phyloP scores from a whole-genome alignment of 2,329 filamentous ascomycete genomes.

The Neonectria punicea region DNA sequence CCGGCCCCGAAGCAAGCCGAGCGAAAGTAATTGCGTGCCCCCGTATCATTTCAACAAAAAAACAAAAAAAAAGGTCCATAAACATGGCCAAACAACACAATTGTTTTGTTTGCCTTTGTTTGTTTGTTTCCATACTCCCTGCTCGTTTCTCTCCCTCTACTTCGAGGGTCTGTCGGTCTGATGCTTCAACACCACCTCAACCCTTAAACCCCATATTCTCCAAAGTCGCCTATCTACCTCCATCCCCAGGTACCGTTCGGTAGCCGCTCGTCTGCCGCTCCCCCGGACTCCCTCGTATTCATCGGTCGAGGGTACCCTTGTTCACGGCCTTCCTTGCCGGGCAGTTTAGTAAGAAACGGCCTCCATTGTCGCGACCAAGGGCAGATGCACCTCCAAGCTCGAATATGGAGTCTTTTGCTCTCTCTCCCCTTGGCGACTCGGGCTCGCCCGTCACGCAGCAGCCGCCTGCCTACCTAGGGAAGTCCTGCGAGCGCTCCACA shows the following conservation, averaged over 20 bases:
- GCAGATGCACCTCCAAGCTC: slow-evolving; percentile 12
- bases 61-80: slow-evolving; percentile 3
- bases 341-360: slow-evolving; percentile 12
- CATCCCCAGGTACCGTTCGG: slow-evolving; percentile 7
- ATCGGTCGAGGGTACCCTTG: slow-evolving; percentile 22
- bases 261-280: slow-evolving; percentile 17
- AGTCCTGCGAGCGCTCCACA: slow-evolving; percentile 21
- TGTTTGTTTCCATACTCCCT: slow-evolving; percentile 8
- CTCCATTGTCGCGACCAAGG: slow-evolving; percentile 10
- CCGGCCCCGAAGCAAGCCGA: not conserved
- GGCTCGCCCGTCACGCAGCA: slow-evolving; percentile 8
- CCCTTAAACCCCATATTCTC: slow-evolving; percentile 14
- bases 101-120: slow-evolving; percentile 4
- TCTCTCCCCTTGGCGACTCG: not conserved
- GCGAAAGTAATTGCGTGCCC: not conserved
- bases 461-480: slow-evolving; percentile 20
- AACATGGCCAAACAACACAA: not conserved
- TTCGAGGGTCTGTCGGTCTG: not conserved
- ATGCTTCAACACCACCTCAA: not conserved
- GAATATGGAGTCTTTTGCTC: slow-evolving; percentile 10
- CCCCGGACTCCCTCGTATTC: slow-evolving; percentile 27
- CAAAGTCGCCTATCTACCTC: slow-evolving; percentile 18
- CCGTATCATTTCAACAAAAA: slow-evolving; percentile 12
- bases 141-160: slow-evolving; percentile 3
- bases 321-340: not conserved